Conservation (phyloP, 768 basidiomycete genomes). For the Naganishia onofrii region DNA sequence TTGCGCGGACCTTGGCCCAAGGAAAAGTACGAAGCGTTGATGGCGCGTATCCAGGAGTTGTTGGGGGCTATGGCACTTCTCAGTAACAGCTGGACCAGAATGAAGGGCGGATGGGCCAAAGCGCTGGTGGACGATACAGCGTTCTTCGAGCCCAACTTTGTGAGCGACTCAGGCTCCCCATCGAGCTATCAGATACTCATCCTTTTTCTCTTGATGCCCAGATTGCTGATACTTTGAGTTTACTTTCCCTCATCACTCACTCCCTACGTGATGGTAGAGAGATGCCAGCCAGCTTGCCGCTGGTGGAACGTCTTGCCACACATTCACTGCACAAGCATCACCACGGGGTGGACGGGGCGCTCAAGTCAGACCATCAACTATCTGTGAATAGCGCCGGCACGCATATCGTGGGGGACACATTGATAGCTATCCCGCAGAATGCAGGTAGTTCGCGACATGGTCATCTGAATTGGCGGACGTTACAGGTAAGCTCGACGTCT, state of each 20-base stretch:
- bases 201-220: conserved; percentile 13
- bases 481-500: conserved; percentile 33
- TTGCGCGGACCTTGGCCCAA: conserved; percentile 59
- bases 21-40: conserved; percentile 56
- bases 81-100: conserved; percentile 54
- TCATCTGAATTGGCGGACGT: conserved; percentile 32
- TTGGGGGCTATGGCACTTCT: conserved; percentile 52
- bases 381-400: background rate
- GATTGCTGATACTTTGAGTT: conserved; percentile 45
- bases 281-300: conserved; percentile 43
- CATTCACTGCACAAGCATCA: conserved; percentile 25
- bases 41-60: conserved; percentile 56
- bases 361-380: background rate
- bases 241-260: conserved; percentile 43
- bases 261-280: conserved; percentile 38
- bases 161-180: conserved; percentile 42
- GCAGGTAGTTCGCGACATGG: background rate
- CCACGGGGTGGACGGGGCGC: background rate
- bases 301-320: conserved; percentile 41
- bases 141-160: conserved; percentile 62
- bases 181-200: background rate
- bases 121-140: conserved; percentile 56
- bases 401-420: background rate
- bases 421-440: background rate
- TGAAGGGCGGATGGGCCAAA: conserved; percentile 56